phyloP scores from a whole-genome alignment of 2,329 filamentous ascomycete genomes.

The Penicillium brevicompactum region DNA sequence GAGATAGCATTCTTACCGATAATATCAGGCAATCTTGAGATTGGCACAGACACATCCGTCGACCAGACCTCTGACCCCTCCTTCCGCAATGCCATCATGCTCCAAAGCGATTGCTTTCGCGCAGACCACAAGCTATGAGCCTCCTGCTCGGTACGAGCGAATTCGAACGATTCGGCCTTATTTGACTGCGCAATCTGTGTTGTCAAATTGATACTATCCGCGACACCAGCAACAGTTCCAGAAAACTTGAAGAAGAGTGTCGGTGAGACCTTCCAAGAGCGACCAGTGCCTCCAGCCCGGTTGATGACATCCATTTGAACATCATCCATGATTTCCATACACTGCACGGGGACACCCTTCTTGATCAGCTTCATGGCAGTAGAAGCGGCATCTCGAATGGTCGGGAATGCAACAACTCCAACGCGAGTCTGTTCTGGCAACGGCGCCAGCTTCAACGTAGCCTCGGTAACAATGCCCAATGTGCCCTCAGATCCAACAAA shows the following conservation, averaged over 20 bases:
- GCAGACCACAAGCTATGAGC: slow-evolving; percentile 62
- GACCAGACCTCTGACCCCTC: slow-evolving; percentile 63
- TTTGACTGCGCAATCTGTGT: slow-evolving; percentile 67
- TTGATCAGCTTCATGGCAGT: slow-evolving; percentile 67
- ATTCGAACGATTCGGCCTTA: slow-evolving; percentile 57
- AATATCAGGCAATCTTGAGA: slow-evolving; percentile 64
- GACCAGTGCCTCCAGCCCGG: slow-evolving; percentile 61
- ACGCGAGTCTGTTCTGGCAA: slow-evolving; percentile 66
- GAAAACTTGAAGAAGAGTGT: slow-evolving; percentile 62
- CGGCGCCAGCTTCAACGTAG: slow-evolving; percentile 67
- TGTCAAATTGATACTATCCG: slow-evolving; percentile 73
- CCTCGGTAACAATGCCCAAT: slow-evolving; percentile 70
- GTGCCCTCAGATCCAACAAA: slow-evolving; percentile 74
- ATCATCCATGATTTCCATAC: slow-evolving; percentile 66
- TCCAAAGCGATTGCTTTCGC: slow-evolving; percentile 63
- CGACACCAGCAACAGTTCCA: slow-evolving; percentile 75
- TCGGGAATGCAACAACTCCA: slow-evolving; percentile 63
- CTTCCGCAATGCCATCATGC: slow-evolving; percentile 59
- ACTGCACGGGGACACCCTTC: slow-evolving; percentile 66
- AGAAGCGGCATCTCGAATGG: slow-evolving; percentile 62
- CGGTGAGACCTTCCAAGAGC: slow-evolving; percentile 44
- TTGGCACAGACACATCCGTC: slow-evolving; percentile 63
- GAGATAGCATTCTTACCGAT: slow-evolving; percentile 48
- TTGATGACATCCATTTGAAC: slow-evolving; percentile 69
- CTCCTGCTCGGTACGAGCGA: slow-evolving; percentile 56